A percentile compares a stretch with the other conserved stretches of the same genome.
Conservation (phyloP, 805 yeast genomes). For the Lipomyces yamadae region DNA sequence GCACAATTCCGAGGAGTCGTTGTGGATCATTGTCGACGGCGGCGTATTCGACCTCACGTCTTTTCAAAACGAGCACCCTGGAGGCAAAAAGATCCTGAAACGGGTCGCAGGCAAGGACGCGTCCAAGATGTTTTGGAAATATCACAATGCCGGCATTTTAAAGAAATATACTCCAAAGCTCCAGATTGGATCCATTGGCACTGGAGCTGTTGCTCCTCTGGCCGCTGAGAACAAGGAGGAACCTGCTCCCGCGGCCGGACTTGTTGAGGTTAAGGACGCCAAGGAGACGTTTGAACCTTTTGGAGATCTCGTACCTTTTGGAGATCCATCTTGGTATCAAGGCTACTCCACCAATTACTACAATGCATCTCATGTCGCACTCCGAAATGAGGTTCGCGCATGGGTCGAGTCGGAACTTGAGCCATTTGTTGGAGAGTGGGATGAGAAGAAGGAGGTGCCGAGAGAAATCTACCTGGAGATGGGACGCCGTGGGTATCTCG, state of each 20-base stretch:
- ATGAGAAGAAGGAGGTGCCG: conserved; percentile 47
- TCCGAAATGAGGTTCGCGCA: conserved; percentile 49
- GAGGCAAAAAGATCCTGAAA: conserved; percentile 72
- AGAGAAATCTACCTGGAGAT: conserved; percentile 41
- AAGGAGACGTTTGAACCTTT: conserved; percentile 30
- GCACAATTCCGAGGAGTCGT: conserved; percentile 75
- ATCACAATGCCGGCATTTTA: conserved; percentile 48
- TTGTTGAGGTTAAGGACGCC: conserved; percentile 2
- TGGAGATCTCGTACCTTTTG: conserved; percentile 47
- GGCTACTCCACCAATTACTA: conserved; percentile 49
- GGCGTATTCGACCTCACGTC: conserved; percentile 72
- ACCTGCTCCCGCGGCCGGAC: conserved; percentile 12
- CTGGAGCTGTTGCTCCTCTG: conserved; percentile 11
- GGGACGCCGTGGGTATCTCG: conserved; percentile 50
- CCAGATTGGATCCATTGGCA: conserved; percentile 37
- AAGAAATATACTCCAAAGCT: conserved; percentile 40
- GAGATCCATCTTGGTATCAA: conserved; percentile 50
- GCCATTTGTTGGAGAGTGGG: conserved; percentile 54
- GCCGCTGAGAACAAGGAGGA: conserved; percentile 16
- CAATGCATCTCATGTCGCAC: conserved; percentile 49
- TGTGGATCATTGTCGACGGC: conserved; percentile 84
- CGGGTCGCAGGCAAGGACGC: conserved; percentile 79
- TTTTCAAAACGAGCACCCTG: conserved; percentile 81
- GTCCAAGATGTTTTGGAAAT: conserved; percentile 63
- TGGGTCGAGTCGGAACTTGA: conserved; percentile 48